Conservation (phyloP, 75 land plant species). For the Larix kaempferi region DNA sequence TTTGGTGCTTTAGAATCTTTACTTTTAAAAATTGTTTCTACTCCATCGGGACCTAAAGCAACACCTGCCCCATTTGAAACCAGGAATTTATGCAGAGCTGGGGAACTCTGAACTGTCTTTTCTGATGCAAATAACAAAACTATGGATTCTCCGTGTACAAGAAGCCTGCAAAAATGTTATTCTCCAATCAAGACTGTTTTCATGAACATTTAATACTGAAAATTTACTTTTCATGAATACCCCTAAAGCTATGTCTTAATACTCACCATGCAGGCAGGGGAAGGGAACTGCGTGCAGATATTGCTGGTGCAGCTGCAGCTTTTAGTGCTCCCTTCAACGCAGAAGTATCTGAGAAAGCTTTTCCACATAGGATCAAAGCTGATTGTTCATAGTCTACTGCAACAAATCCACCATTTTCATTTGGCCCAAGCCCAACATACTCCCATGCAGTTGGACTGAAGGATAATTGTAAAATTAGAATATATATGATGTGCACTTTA, state of each 20-base stretch:
- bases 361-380: conserved; percentile 46
- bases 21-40: conserved; percentile 38
- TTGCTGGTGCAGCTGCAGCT: conserved; percentile 53
- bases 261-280: conserved; percentile 58
- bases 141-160: conserved; percentile 41
- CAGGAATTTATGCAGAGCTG: conserved; percentile 24
- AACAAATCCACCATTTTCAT: conserved; percentile 37
- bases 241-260: not conserved
- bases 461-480: not conserved
- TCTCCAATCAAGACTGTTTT: not conserved
- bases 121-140: conserved; percentile 59
- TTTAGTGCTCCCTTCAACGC: conserved; percentile 42
- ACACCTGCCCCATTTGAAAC: conserved; percentile 49
- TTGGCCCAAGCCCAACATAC: conserved; percentile 29
- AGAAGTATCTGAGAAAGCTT: conserved; percentile 40
- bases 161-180: conserved; percentile 31
- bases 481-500: not conserved
- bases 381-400: conserved; percentile 55
- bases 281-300: conserved; percentile 53
- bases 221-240: not conserved
- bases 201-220: not conserved
- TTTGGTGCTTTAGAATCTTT: conserved; percentile 29
- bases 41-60: conserved; percentile 48
- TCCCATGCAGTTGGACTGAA: conserved; percentile 40
- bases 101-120: conserved; percentile 29